Evolutionary conservation across 2,329 filamentous ascomycete genomes (phyloP), one percentile per base, ranked within the genome.

Genomic region (Stagonosporopsis tanaceti): DNA sequence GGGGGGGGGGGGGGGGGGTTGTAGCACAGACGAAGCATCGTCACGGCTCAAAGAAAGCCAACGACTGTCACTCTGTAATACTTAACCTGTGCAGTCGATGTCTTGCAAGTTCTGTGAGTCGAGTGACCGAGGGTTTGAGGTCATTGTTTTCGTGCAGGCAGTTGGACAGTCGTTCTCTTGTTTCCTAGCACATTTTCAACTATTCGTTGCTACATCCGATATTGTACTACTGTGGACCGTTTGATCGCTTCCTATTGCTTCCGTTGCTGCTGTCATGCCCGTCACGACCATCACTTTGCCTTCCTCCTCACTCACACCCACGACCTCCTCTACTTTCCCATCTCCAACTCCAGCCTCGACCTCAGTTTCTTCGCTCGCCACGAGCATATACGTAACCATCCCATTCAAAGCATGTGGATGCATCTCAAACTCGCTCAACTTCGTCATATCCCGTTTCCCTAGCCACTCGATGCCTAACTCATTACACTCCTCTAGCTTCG

Each of bases 321-420:
- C 41, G 11, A 14, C 35, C 9, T 41, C 8, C 1, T 27, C 45
- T 6, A 9, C 14, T 2, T 34, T 14, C 30, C 25, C 9, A 2
- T 35, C 17, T 14, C 8, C 7, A 12, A 15, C 15, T 4, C 20
- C 44, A n/a, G 14, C n/a, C 20, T 11, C 20, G 12, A 28, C 9
- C 5, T 47, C 34, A 22, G 15, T 15, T n/a, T 12, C 34, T 17
- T 50, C 44, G 6, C 7, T 7, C 6, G 39, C 38, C 20, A 34
- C 14, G 3, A 40, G 64, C 60, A 59, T 67, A 56, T 75, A 76
- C 2, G 73, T 61, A n/a, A 69, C 64, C 64, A 76, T 64, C 4
- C 74, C 74, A 22, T 72, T 65, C 42, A 76, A 53, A 15, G 72
- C 73, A 58, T 69, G 62, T 14, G 61, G 61, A 57, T 76, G 73